These are phyloP conservation scores for Colletotrichum eleusines DNA, from an alignment of 2,329 filamentous ascomycete species.

Conservation along the genomic window DNA sequence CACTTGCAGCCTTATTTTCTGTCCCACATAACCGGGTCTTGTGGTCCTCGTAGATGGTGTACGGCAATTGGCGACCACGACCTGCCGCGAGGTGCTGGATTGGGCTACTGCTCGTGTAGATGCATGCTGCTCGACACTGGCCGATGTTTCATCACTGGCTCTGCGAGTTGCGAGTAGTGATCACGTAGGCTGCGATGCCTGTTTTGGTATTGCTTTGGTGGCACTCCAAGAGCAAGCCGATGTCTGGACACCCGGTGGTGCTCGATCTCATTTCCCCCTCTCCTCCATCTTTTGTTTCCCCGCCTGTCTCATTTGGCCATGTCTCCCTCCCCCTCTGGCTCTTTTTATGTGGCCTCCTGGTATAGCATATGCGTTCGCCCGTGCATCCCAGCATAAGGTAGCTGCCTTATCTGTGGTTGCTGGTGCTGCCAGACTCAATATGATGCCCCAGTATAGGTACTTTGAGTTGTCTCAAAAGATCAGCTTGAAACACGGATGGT, in stretches of 20 bases:
- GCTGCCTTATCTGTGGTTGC: constrained; percentile 1
- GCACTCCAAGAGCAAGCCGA: neutral
- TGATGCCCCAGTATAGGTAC: constrained; percentile 4
- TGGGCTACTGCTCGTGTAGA: neutral
- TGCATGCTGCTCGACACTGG: neutral
- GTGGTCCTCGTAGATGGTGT: neutral
- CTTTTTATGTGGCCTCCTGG: neutral
- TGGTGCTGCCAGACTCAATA: neutral
- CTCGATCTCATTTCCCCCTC: neutral
- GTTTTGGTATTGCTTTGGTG: constrained; percentile 1
- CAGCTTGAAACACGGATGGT: constrained; percentile 30
- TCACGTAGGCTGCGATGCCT: neutral
- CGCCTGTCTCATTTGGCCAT: neutral
- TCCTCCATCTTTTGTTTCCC: neutral
- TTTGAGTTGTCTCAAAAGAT: constrained; percentile 38
- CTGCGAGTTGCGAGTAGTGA: neutral
- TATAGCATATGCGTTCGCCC: neutral
- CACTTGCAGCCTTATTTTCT: constrained; percentile 24
- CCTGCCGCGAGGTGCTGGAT: neutral
- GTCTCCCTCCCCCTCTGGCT: neutral
- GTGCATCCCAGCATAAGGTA: constrained; percentile 20
- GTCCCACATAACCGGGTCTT: constrained; percentile 9
- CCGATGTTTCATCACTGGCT: constrained; percentile 4
- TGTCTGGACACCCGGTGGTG: neutral
- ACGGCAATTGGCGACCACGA: neutral